These are phyloP conservation scores for Phycomyces blakesleeanus DNA, from an alignment of 192 early-diverging fungal species.

Conservation along the genomic window DNA sequence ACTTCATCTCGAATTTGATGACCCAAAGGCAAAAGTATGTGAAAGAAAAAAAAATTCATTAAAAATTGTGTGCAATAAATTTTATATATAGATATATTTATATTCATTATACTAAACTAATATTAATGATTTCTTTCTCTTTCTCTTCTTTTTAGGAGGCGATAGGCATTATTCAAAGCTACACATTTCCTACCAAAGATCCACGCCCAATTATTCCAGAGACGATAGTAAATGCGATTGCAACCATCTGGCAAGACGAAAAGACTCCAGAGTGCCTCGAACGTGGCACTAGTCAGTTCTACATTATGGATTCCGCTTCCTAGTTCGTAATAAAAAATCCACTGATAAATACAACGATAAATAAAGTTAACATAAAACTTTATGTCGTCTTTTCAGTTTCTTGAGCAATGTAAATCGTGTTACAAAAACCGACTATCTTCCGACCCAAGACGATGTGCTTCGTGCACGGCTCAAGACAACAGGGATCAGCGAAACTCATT, in stretches of 20 bases:
- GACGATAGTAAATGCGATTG: constrained; percentile 63
- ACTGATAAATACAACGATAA: not conserved
- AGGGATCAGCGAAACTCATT: constrained; percentile 92
- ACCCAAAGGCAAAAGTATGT: constrained; percentile 44
- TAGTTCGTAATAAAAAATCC: constrained; percentile 55
- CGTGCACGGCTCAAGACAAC: constrained; percentile 97
- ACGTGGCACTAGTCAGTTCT: constrained; percentile 73
- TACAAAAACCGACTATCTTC: constrained; percentile 76
- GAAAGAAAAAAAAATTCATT: not conserved
- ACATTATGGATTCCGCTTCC: constrained; percentile 88
- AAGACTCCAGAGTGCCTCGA: constrained; percentile 60
- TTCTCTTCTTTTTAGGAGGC: constrained; percentile 13
- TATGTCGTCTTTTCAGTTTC: constrained; percentile 67
- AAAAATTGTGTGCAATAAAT: not conserved
- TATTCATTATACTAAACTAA: not conserved
- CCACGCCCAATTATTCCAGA: constrained; percentile 54
- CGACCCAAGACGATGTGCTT: constrained; percentile 92
- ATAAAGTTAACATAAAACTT: not conserved
- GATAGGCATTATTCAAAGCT: constrained; percentile 35
- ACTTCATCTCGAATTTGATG: constrained; percentile 40
- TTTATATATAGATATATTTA: constrained; percentile 20
- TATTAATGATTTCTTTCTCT: not conserved
- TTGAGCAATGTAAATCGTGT: constrained; percentile 88
- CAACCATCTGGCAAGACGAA: constrained; percentile 69
- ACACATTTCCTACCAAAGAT: constrained; percentile 51